Evolutionary conservation across 345 rosid genomes (phyloP).

Genomic region (Bruguiera sexangula): DNA sequence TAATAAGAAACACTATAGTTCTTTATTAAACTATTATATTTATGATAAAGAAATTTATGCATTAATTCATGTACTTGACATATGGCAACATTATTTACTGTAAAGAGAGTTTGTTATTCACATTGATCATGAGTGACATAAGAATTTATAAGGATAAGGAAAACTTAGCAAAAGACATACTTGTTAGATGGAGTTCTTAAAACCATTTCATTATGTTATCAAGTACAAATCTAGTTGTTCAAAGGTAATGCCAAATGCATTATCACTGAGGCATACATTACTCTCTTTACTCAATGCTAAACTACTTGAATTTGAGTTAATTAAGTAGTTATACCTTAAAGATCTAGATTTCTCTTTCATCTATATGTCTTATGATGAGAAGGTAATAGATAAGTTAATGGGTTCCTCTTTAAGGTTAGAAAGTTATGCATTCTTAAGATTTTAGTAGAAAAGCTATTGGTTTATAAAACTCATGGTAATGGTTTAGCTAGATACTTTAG

Average conservation of each 20-base stretch:
- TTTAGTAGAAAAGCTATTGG: neutral
- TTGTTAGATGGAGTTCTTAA: neutral
- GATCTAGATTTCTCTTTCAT: neutral
- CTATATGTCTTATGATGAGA: neutral
- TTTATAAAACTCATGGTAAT: neutral
- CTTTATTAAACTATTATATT: neutral
- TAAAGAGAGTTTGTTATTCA: neutral
- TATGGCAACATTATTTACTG: neutral
- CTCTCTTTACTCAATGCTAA: neutral
- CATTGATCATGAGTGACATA: neutral
- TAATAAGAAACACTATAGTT: neutral
- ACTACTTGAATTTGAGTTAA: neutral
- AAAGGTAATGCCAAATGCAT: neutral
- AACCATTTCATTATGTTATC: neutral
- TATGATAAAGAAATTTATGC: slow-evolving; percentile 1
- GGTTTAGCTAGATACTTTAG: neutral
- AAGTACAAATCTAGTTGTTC: neutral
- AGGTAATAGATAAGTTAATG: neutral
- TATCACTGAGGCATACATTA: neutral
- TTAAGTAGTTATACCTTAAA: neutral
- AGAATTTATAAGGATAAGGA: neutral
- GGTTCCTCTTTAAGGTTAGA: neutral
- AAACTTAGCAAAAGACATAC: neutral
- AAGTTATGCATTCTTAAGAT: neutral
- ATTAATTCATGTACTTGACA: neutral